Evolutionary conservation across 495 filamentous ascomycete genomes (phyloP), one percentile per base, ranked within the genome.

Genomic region (Talaromyces thailandensis): DNA sequence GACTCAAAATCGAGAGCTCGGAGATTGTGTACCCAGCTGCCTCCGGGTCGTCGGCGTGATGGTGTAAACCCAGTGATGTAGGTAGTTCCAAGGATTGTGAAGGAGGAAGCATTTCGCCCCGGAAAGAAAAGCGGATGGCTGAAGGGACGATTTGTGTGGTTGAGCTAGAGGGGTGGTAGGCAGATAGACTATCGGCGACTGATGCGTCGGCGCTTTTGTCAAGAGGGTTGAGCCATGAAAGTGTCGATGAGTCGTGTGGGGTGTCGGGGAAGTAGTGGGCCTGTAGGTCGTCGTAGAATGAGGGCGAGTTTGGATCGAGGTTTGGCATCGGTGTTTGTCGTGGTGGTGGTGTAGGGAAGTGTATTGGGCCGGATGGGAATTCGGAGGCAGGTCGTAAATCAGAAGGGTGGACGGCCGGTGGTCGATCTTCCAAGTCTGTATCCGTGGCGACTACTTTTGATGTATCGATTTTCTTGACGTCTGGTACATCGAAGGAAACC

Each of bases 11-110:
- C 7, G 93, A 89, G 2, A 98, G 80, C 73, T 98, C 94, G 0
- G 88, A 87, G 28, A 98, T 81, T 1, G 95, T 97, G 71, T 98
- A 98, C 0, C 94, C 94, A 0, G 94, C 94, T 0, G 93, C 91
- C 67, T 94, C 90, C 12, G 94, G 94, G 6, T 95, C 92, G 51
- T 95, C 86, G 64, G 86, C 92, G 72, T 98, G 94, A 72, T 98
- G 94, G 73, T 98, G 94, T 43, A 98, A 80, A 1, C 94, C 94
- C 26, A 88, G 81, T 14, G 81, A 86, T 1, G 82, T 81, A 0
- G 93, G 87, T 24, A 98, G 82, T 6, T 81, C 79, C 53, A 89
- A 81, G 11, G 91, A 84, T 5, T 82, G 82, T 26, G 84, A 79
- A 1, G 94, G 94, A 0, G 93, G 82, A 25, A 98, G 77, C 0